These are phyloP conservation scores for Pichia sp. DNA, from an alignment of 1,139 yeast species.

Conservation along the genomic window DNA sequence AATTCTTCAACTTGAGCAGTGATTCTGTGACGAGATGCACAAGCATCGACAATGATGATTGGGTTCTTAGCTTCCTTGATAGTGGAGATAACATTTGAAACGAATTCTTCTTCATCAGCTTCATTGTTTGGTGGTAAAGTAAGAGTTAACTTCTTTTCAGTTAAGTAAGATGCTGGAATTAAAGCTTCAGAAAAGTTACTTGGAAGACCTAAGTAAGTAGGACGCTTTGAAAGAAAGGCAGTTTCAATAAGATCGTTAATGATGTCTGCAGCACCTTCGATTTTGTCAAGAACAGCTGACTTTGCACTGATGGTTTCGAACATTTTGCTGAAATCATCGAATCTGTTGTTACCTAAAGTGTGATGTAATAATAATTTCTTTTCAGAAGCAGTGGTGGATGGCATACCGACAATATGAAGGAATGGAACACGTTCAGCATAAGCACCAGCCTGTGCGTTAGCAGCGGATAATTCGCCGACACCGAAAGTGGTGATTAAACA, in stretches of 20 bases:
- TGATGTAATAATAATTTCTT: slow-evolving; percentile 52
- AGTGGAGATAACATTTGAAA: slow-evolving; percentile 53
- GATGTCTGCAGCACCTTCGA: slow-evolving; percentile 60
- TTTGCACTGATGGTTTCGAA: slow-evolving; percentile 67
- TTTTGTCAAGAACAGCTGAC: slow-evolving; percentile 61
- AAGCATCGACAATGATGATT: slow-evolving; percentile 79
- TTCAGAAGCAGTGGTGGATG: slow-evolving; percentile 61
- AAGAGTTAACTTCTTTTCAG: slow-evolving; percentile 51
- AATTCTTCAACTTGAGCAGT: slow-evolving; percentile 59
- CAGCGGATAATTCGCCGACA: slow-evolving; percentile 62
- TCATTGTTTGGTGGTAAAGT: slow-evolving; percentile 59
- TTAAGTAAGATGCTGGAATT: slow-evolving; percentile 55
- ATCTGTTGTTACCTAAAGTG: slow-evolving; percentile 78
- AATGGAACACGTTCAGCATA: slow-evolving; percentile 61
- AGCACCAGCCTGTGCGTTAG: slow-evolving; percentile 59
- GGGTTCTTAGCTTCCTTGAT: slow-evolving; percentile 64
- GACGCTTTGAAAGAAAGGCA: slow-evolving; percentile 73
- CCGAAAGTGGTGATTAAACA: slow-evolving; percentile 67
- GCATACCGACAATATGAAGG: slow-evolving; percentile 56
- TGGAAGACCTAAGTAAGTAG: slow-evolving; percentile 82
- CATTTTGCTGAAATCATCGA: slow-evolving; percentile 75
- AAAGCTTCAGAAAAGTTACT: slow-evolving; percentile 71
- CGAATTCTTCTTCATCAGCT: slow-evolving; percentile 71
- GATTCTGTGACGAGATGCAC: slow-evolving; percentile 77
- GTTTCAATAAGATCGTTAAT: slow-evolving; percentile 75